Base-by-base conservation (phyloP, 2,329 filamentous ascomycete genomes). In the Alternaria alternata region DNA sequence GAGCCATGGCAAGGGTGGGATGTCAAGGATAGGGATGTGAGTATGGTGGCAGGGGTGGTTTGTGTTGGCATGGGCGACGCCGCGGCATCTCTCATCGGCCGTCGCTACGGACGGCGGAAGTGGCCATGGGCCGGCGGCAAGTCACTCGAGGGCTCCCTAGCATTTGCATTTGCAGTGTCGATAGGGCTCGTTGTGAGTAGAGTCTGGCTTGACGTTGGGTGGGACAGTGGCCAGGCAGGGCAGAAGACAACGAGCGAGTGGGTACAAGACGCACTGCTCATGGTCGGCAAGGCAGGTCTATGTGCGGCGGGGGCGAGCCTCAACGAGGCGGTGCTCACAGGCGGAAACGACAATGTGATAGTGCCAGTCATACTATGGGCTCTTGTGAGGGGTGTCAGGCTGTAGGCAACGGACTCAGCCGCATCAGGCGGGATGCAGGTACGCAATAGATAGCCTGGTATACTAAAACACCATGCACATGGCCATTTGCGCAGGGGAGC, bases 111-210 rank as follows among this genome's bases (percentile, higher is more conserved):
- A 4, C 88, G 89, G 28, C 86, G 87, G 34, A 98, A 97, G 82
- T 99, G 95, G 95, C 86, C 94, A 24, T 99, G 95, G 95, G 92
- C 93, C 14, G 95, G 95, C 4, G 94, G 94, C 14, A 99, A 99
- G 84, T 97, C 93, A 64, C 84, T 99, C 1, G 94, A 99, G 79
- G 95, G 95, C 14, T 88, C 85, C 56, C 65, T 89, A 7, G 95
- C 95, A 0, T 98, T 99, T 78, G 90, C 89, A 1, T 79, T 82
- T 5, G 94, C 93, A 3, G 95, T 98, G 5, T 91, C 90, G 52
- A 65, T 85, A 5, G 95, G 94, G 0, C 83, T 98, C 46, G 79
- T 90, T 43, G 81, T 85, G 5, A 90, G 90, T 3, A 90, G 89
- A 69, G 73, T 82, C 16, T 98, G 94, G 93, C 81, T 97, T 64